Evolutionary conservation across 1,139 yeast species (phyloP).

Genomic region (Pichia terricola): DNA sequence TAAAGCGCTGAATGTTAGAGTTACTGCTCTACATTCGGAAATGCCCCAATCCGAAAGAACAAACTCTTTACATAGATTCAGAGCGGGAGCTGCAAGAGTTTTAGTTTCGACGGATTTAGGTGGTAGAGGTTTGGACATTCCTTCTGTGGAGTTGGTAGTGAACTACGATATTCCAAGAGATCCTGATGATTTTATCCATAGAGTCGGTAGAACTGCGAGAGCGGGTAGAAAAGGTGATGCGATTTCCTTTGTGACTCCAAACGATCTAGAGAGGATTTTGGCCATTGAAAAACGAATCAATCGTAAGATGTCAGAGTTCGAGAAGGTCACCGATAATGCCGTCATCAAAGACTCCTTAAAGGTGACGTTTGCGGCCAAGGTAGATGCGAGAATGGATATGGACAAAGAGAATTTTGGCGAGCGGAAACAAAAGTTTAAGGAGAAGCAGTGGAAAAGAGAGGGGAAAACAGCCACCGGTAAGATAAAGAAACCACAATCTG

Average conservation of each 20-base stretch:
- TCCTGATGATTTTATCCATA: conserved; percentile 91
- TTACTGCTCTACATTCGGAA: conserved; percentile 87
- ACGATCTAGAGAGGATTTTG: conserved; percentile 71
- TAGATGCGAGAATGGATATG: conserved; percentile 90
- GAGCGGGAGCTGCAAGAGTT: conserved; percentile 90
- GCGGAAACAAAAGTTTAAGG: conserved; percentile 45
- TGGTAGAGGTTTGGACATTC: conserved; percentile 94
- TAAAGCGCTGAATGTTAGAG: conserved; percentile 63
- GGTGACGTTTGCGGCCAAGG: conserved; percentile 68
- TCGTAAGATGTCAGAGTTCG: conserved; percentile 65
- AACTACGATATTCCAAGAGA: conserved; percentile 93
- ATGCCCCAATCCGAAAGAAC: conserved; percentile 91
- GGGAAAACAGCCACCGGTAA: conserved; percentile 3
- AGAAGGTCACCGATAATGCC: conserved; percentile 60
- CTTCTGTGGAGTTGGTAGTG: conserved; percentile 78
- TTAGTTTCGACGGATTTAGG: conserved; percentile 95
- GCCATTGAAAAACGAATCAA: conserved; percentile 82
- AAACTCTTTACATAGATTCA: conserved; percentile 80
- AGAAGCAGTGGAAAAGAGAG: conserved; percentile 9
- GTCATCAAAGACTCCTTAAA: conserved; percentile 65
- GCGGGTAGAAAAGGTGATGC: conserved; percentile 79
- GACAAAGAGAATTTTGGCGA: conserved; percentile 85
- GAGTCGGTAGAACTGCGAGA: conserved; percentile 99
- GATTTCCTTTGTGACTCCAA: conserved; percentile 69
- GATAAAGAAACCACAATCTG: not conserved